Conservation (phyloP, 345 rosid species). For the Sapria himalayana region DNA sequence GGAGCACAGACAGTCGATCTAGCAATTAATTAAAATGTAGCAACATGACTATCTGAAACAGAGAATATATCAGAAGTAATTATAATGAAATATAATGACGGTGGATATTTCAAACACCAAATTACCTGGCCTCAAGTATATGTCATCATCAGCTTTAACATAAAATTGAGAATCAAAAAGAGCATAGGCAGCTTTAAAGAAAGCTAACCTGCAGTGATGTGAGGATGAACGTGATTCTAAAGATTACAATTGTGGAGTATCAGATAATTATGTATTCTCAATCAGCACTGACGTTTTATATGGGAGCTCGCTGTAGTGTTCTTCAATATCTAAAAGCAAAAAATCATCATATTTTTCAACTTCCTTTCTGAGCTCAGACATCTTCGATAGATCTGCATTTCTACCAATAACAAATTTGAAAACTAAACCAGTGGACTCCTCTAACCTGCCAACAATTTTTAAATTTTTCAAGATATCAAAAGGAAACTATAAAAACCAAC, state of each 20-base stretch:
- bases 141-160: slow-evolving; percentile 91
- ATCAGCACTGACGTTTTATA: slow-evolving; percentile 76
- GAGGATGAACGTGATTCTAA: background rate
- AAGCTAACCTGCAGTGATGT: slow-evolving; percentile 37
- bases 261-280: slow-evolving; percentile 1
- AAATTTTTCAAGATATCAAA: background rate
- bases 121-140: slow-evolving; percentile 77
- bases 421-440: slow-evolving; percentile 71
- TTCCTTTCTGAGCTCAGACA: slow-evolving; percentile 49
- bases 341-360: slow-evolving; percentile 66
- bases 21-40: slow-evolving; percentile 6
- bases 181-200: slow-evolving; percentile 75
- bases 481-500: too few relatives aligned
- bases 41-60: background rate
- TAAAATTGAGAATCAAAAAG: slow-evolving; percentile 71
- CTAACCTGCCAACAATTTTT: slow-evolving; percentile 31
- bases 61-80: background rate
- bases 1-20: slow-evolving; percentile 63
- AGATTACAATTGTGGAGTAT: background rate
- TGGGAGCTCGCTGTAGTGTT: slow-evolving; percentile 95
- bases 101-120: background rate
- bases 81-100: background rate
- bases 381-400: slow-evolving; percentile 33
- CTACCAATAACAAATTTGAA: slow-evolving; percentile 64
- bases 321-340: slow-evolving; percentile 66